Conservation (phyloP, 169 alveolate genomes). For the Eimeria falciformis region DNA sequence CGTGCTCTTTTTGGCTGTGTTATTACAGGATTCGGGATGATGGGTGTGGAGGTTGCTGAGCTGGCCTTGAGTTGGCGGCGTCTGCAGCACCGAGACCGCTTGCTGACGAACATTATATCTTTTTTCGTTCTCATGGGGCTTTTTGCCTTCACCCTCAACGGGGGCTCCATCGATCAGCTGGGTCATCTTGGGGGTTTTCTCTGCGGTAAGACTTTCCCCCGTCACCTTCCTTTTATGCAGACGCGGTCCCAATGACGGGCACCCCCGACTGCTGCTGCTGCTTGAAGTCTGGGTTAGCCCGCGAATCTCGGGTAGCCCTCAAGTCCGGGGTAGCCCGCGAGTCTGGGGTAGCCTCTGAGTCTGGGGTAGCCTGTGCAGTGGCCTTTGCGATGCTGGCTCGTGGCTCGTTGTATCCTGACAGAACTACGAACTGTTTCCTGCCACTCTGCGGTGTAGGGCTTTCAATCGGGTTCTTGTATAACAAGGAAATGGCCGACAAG, state of each 20-base stretch:
- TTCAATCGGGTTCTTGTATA: slow-evolving; percentile 84
- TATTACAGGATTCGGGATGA: slow-evolving; percentile 85
- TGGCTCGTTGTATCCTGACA: background rate
- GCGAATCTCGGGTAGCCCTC: too few species aligned
- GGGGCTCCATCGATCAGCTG: slow-evolving; percentile 87
- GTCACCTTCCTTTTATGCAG: too few species aligned
- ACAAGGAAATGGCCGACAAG: slow-evolving; percentile 83
- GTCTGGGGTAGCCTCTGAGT: too few species aligned
- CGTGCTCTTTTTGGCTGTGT: background rate
- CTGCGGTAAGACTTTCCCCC: slow-evolving; percentile 76
- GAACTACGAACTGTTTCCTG: background rate
- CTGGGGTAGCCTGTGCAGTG: too few species aligned
- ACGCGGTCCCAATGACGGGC: too few species aligned
- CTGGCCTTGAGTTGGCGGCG: slow-evolving; percentile 87
- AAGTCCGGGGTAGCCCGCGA: too few species aligned
- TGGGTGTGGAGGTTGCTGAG: slow-evolving; percentile 88
- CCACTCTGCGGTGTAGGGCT: slow-evolving; percentile 79
- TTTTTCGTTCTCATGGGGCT: slow-evolving; percentile 84
- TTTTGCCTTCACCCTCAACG: slow-evolving; percentile 86
- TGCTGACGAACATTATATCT: slow-evolving; percentile 84
- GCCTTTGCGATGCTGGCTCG: background rate
- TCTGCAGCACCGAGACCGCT: slow-evolving; percentile 86
- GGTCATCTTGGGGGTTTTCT: slow-evolving; percentile 90
- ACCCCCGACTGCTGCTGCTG: too few species aligned
- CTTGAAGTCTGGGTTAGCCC: too few species aligned